These are phyloP conservation scores for Ophiostoma sp. DNA, from an alignment of 2,329 filamentous ascomycete genomes.

Conservation along the genomic window DNA sequence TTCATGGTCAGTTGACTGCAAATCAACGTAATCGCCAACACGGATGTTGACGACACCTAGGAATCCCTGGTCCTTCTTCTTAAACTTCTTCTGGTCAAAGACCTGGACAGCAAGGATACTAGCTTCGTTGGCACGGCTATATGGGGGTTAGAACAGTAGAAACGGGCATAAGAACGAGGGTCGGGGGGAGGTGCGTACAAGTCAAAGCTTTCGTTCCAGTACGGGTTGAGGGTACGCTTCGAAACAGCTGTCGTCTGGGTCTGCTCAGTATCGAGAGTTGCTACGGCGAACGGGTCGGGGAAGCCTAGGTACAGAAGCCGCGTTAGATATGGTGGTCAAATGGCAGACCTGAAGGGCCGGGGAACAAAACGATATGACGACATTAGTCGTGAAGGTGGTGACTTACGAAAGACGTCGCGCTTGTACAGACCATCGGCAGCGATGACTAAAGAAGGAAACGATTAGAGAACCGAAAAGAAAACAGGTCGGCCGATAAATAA, in stretches of 20 bases:
- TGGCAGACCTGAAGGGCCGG: background rate
- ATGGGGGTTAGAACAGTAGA: background rate
- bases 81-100: constrained; percentile 99
- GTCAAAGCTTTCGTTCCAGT: constrained; percentile 99
- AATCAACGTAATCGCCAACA: constrained; percentile 87
- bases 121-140: constrained; percentile 82
- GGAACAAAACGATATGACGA: background rate
- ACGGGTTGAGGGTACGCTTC: constrained; percentile 97
- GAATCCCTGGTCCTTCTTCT: constrained; percentile 99
- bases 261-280: constrained; percentile 95
- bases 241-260: constrained; percentile 96
- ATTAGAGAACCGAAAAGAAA: background rate
- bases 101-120: constrained; percentile 97
- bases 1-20: constrained; percentile 77
- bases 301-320: constrained; percentile 58
- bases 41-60: constrained; percentile 96
- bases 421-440: constrained; percentile 98
- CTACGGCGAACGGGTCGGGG: constrained; percentile 94
- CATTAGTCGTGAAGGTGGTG: background rate
- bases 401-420: constrained; percentile 96
- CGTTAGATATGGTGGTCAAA: background rate
- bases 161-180: background rate
- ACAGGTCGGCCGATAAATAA: background rate
- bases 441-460: constrained; percentile 62
- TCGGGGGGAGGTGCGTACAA: constrained; percentile 55